phyloP scores from a whole-genome alignment of 257 asterid species.

The Solanum ossicruentum region DNA sequence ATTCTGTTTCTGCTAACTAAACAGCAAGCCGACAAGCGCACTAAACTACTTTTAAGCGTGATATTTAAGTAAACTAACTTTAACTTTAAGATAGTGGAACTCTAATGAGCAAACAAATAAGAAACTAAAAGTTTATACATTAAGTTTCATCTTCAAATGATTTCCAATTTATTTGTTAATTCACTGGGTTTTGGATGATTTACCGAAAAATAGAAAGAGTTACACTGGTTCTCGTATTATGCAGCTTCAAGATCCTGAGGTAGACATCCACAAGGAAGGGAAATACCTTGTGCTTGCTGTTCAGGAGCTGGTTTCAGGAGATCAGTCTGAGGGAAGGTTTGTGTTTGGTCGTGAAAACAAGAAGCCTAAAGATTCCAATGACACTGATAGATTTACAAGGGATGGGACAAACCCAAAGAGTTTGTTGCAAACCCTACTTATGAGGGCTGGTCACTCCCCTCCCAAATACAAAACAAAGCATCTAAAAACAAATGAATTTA shows the following conservation, averaged over 20 bases:
- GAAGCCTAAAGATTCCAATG: conserved; percentile 32
- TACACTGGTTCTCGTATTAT: background rate
- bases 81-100: background rate
- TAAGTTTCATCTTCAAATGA: background rate
- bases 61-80: background rate
- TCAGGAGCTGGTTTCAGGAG: conserved; percentile 82
- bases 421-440: conserved; percentile 82
- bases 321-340: conserved; percentile 88
- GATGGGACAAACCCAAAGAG: conserved; percentile 93
- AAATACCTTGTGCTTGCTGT: conserved; percentile 88
- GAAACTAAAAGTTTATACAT: background rate
- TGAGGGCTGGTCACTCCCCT: conserved; percentile 99
- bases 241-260: conserved; percentile 74
- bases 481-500: conserved; percentile 84
- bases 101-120: background rate
- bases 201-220: background rate
- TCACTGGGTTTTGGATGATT: background rate
- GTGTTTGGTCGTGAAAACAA: conserved; percentile 90
- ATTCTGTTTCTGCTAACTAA: background rate
- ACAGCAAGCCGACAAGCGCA: background rate
- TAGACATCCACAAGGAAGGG: conserved; percentile 89
- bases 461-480: conserved; percentile 95
- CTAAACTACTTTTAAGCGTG: background rate
- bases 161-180: background rate
- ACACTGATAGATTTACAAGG: conserved; percentile 59